Percentiles rank a stretch among this genome's conserved stretches.
These are phyloP conservation scores for Cenchrus purpureus DNA, from an alignment of 176 grass and related monocot species.

Conservation along the genomic window DNA sequence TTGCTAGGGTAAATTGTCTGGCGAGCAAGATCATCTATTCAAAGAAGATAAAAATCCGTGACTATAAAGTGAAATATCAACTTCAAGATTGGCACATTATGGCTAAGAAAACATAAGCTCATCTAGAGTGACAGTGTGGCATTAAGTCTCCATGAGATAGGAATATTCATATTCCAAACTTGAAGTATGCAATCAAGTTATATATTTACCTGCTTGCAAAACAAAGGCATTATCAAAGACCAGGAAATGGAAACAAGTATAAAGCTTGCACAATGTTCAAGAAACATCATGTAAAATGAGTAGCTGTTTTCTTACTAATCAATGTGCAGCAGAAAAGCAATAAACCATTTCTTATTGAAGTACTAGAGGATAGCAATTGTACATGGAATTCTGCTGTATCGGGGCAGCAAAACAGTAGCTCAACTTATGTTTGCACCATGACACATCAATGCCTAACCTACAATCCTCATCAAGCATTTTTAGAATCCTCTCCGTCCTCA, in stretches of 20 bases:
- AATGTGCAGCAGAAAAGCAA: not conserved
- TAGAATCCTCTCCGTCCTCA: constrained; percentile 4
- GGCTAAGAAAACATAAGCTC: not conserved
- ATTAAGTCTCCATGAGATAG: constrained; percentile 17
- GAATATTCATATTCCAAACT: constrained; percentile 4
- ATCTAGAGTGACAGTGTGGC: not conserved
- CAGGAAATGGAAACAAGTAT: constrained; percentile 15
- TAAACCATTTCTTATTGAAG: constrained; percentile 9
- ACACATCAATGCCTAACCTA: constrained; percentile 13
- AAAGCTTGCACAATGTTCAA: not conserved
- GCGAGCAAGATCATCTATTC: not conserved
- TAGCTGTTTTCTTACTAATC: not conserved
- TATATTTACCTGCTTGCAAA: not conserved
- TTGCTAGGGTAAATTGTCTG: constrained; percentile 13
- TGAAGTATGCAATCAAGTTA: not conserved
- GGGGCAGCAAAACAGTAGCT: constrained; percentile 1
- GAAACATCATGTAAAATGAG: constrained; percentile 29
- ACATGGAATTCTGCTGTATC: not conserved
- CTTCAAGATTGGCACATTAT: not conserved
- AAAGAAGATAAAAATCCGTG: not conserved
- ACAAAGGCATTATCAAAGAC: constrained; percentile 7
- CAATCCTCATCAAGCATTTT: constrained; percentile 19
- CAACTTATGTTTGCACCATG: not conserved
- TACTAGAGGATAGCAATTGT: not conserved
- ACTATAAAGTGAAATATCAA: not conserved